Evolutionary conservation across 805 yeast genomes (phyloP), one percentile per base, ranked within the genome.

Genomic region (Lipomyces orientalis): DNA sequence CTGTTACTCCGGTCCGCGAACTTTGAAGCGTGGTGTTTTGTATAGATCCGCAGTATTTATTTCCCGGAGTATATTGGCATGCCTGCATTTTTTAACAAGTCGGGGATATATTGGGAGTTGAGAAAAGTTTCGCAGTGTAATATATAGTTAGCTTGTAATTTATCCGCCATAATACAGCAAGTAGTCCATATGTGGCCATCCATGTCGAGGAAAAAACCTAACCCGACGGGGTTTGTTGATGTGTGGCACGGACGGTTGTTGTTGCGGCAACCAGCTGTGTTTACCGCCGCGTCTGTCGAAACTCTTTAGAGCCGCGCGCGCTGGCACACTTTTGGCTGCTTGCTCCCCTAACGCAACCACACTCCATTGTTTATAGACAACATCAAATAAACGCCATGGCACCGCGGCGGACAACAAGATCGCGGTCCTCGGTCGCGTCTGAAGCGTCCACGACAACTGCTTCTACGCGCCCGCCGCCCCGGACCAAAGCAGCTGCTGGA

Each of bases 11-110:
- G 66, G 54, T 62, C 71, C 16, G 69, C 62, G 14, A 68, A 68
- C 31, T 68, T 68, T 54, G 71, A 68, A 51, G 69, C 71, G 33
- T 68, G 71, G 71, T 65, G 71, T 57, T 62, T 62, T 62, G 4
- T 16, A 35, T 64, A 43, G 33, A 4, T 25, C 10, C 16, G 49
- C 22, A 37, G 16, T 8, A 16, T 14, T 14, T 1, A 16, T 2
- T 10, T 1, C 10, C 4, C 10, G 12, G 12, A 2, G 12, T 16
- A 4, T 37, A 12, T 37, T 37, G 43, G 43, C 43, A 37, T 37
- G 43, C 14, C 1, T 12, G 43, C 39, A 35, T 35, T 10, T 35
- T 35, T 35, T 5, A 35, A 35, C 12, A 4, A 2, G n/a, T n/a
- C n/a, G n/a, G n/a, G n/a, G 22, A 43, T 5, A 16, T n/a, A 43